These are phyloP conservation scores for Erodium texanum DNA, from an alignment of 441 rosid genomes.

Conservation along the genomic window DNA sequence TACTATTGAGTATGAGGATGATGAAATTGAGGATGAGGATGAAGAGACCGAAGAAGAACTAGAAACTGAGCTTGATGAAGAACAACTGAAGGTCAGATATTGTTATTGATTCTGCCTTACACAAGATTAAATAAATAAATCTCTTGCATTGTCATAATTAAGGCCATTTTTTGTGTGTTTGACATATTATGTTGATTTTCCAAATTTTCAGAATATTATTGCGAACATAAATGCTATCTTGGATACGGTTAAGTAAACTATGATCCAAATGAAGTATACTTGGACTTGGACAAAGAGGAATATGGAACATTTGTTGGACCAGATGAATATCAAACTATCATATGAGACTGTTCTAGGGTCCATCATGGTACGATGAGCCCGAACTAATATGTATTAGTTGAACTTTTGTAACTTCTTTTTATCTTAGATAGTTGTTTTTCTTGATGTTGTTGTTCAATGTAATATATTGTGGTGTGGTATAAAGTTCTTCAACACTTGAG, in stretches of 20 bases:
- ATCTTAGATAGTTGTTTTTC: background rate
- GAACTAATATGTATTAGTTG: background rate
- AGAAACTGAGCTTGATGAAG: too few relatives aligned
- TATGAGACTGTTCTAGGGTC: background rate
- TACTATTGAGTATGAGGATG: too few relatives aligned
- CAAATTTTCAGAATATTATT: slow-evolving; percentile 53
- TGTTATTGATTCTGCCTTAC: background rate
- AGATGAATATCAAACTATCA: background rate
- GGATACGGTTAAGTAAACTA: slow-evolving; percentile 30
- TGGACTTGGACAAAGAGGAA: background rate
- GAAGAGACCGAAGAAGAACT: too few relatives aligned
- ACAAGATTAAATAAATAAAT: background rate
- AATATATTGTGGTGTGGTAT: background rate
- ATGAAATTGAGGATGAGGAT: too few relatives aligned
- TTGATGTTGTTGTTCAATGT: background rate
- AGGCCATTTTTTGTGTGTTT: too few relatives aligned
- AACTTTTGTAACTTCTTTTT: background rate
- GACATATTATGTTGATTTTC: slow-evolving; percentile 9
- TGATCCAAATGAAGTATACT: background rate
- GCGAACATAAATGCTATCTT: slow-evolving; percentile 60
- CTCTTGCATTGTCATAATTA: too few relatives aligned
- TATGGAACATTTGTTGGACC: background rate
- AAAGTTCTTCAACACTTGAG: background rate
- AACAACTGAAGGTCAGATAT: slow-evolving; percentile 48
- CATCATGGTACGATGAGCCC: background rate